Percentiles rank a stretch among this genome's conserved stretches.
phyloP scores from a whole-genome alignment of 192 early-diverging fungal species.

The Coemansia sp. region DNA sequence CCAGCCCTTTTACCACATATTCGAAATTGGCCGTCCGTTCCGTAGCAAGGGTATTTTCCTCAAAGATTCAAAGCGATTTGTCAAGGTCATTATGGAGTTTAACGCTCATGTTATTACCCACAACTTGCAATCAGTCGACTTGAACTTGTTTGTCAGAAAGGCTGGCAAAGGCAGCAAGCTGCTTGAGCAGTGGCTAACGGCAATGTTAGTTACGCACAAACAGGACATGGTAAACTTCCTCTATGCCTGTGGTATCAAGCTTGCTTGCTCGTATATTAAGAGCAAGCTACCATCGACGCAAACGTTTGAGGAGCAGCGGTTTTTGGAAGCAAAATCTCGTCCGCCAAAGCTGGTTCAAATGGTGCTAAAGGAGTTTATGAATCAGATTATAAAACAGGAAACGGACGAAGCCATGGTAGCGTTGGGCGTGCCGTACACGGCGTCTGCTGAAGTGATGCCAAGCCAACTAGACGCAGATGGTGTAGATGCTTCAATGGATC shows the following conservation, averaged over 20 bases:
- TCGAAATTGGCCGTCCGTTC: constrained; percentile 20
- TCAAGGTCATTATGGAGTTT: constrained; percentile 36
- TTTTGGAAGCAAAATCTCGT: neutral
- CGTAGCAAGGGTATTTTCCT: constrained; percentile 35
- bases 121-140: neutral
- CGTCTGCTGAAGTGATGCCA: neutral
- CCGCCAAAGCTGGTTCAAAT: constrained; percentile 2
- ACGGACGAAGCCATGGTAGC: neutral
- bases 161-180: constrained; percentile 28
- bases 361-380: constrained; percentile 17
- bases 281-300: constrained; percentile 8
- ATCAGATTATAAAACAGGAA: constrained; percentile 19
- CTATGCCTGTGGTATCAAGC: constrained; percentile 16
- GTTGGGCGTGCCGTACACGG: neutral
- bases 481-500: neutral
- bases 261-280: constrained; percentile 20
- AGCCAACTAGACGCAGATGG: neutral
- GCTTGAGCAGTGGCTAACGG: constrained; percentile 38
- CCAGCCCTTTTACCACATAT: constrained; percentile 27
- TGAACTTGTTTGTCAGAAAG: constrained; percentile 12
- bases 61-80: constrained; percentile 43
- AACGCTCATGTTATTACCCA: neutral
- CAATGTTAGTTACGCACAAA: constrained; percentile 34
- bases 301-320: neutral
- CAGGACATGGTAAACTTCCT: constrained; percentile 27